Evolutionary conservation across 1,139 yeast genomes (phyloP), one percentile per base, ranked within the genome.

Genomic region (Candida sp.): DNA sequence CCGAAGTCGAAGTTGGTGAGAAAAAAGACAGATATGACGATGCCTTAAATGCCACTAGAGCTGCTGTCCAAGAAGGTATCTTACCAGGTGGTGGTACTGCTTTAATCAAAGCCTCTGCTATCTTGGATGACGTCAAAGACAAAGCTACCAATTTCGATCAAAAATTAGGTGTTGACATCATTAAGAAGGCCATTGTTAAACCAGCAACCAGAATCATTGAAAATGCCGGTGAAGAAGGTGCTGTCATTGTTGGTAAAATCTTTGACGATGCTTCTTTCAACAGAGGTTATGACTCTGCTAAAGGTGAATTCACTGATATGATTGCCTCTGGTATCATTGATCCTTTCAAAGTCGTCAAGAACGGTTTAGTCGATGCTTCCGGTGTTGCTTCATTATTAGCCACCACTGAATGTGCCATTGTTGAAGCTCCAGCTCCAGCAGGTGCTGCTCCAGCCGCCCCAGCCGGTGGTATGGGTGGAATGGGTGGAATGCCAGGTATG

Each of bases 41-140:
- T 75, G 99, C 99, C 40, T 81, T 93, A 64, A 93, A 95, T 68
- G 99, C 99, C 48, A 95, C 99, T 46, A 90, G 99, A 76, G 99
- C 99, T 56, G 99, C 99, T 52, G 99, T 93, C 52, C 96, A 93
- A 74, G 99, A 93, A 73, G 99, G 99, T 76, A 93, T 95, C 64
- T 81, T 93, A 58, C 99, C 99, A 66, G 99, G 99, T 77, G 99
- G 99, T 70, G 99, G 99, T 77, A 93, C 98, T 56, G 99, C 99
- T 53, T 81, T 93, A 66, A 82, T 91, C 61, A 93, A 93, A 82
- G 99, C 99, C 38, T 83, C 96, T 45, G 81, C 84, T 64, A 70
- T 87, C 54, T 80, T 93, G 63, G 95, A 84, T 57, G 79, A 73
- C 36, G 84, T 93, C 51, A 79, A 84, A 72, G 66, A 62, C 44